Evolutionary conservation across 192 early-diverging fungal species (phyloP), one percentile per base, ranked within the genome.

Genomic region (Podila minutissima): DNA sequence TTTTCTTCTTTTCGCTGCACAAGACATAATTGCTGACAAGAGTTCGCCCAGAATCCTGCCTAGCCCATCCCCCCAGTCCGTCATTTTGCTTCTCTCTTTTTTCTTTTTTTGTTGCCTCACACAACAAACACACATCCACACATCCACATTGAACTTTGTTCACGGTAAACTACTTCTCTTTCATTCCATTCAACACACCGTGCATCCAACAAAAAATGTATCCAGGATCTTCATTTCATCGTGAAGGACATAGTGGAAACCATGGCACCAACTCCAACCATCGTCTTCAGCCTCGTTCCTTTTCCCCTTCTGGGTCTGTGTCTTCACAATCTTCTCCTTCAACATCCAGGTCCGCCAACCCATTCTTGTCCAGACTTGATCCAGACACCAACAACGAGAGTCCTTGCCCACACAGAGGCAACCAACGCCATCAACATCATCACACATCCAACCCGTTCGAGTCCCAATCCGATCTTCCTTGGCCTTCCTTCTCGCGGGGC

Each of bases 331-430:
- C n/a, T 55, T 26, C 20, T 55, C 24, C 53, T 11, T 55, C 53
- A 20, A 24, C 53, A 24, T 55, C 22, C 53, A 24, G 53, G 53
- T 1, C 53, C 53, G 24, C 53, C 20, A 55, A 55, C 22, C 53
- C 53, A 11, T 55, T 55, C 53, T 55, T 55, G 24, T 55, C 53
- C 53, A 55, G 53, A 55, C 22, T 55, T 26, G 53, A 55, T 26
- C 53, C 50, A 53, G n/a, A 0, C 50, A 5, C 11, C 53, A 20
- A n/a, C n/a, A 55, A n/a, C 53, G 24, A n/a, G 17, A 55, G n/a
- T 26, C 24, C 53, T 26, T 8, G 24, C 53, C 1, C 53, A n/a
- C 20, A 26, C 3, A 55, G 12, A 24, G 5, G 53, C 53, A 55
- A 24, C 53, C 12, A 55, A 20, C 20, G 53, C 35, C 62, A 63